These are phyloP conservation scores for Fraxinus paxiana DNA, from an alignment of 305 asterid genomes.

Conservation along the genomic window DNA sequence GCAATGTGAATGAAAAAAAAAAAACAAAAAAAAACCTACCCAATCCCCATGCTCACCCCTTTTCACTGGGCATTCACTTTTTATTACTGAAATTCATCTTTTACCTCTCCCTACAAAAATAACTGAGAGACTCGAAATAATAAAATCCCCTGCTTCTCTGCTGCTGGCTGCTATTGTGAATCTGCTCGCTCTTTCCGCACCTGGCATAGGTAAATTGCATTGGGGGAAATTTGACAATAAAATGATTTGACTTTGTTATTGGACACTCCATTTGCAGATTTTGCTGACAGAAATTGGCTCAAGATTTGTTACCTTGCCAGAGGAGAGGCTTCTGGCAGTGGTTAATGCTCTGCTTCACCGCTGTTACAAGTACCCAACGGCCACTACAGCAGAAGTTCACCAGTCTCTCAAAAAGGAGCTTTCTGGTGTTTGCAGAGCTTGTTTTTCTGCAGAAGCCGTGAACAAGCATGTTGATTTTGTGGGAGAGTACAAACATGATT, in stretches of 20 bases:
- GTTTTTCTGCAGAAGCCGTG: slow-evolving; percentile 98
- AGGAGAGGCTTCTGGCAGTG: slow-evolving; percentile 95
- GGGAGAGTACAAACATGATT: slow-evolving; percentile 94
- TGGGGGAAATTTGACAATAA: not conserved
- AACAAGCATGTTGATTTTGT: slow-evolving; percentile 99
- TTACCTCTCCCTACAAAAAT: not conserved
- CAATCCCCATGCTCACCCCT: not conserved
- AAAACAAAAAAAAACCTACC: not conserved
- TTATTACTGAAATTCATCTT: not conserved
- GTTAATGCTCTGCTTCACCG: slow-evolving; percentile 99
- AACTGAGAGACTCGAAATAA: not conserved
- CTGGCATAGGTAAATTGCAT: not conserved
- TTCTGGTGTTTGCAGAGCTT: slow-evolving; percentile 99
- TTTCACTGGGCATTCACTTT: not conserved
- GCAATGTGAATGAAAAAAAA: not conserved
- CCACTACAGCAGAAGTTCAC: slow-evolving; percentile 98
- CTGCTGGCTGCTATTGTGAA: not conserved
- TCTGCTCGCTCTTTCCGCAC: not conserved
- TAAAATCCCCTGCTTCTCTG: not conserved
- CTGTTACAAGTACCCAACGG: slow-evolving; percentile 97
- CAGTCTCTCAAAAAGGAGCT: slow-evolving; percentile 97
- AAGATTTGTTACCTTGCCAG: slow-evolving; percentile 92
- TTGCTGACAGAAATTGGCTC: slow-evolving; percentile 97
- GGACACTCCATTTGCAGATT: slow-evolving; percentile 44
- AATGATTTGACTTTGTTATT: not conserved